Evolutionary conservation across 805 yeast genomes (phyloP), one percentile per base, ranked within the genome.

Genomic region (Kockiozyma suomiensis): DNA sequence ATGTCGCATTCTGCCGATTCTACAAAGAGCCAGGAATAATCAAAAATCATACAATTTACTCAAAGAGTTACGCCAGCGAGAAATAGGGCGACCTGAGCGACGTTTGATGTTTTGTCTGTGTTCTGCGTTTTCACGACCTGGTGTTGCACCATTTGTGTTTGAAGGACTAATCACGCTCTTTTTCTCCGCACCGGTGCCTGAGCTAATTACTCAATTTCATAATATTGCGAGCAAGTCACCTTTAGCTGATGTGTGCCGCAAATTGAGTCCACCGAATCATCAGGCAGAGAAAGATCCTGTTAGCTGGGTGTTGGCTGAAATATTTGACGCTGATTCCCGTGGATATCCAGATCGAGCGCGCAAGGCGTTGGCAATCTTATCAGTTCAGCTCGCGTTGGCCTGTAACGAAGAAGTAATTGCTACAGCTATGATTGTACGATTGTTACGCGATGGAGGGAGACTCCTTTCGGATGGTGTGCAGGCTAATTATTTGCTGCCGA

Each of bases 21-120:
- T 58, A 17, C 23, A n/a, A 15, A 55, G 60, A 25, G 65, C 65
- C 12, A 40, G 49, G 19, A 41, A 53, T n/a, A 61, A 61, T 42
- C 35, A 23, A 10, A 5, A 54, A 4, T 37, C 63, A 8, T 58
- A 61, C 30, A 48, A 54, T 32, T 42, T 61, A 15, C 33, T 61
- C 12, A 35, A 32, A 13, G 58, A 53, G 37, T 45, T 56, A 19
- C 30, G 40, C 50, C n/a, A 19, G 15, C 37, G 47, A 4, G 47
- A 42, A 2, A 21, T 38, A 15, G 37, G 23, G 12, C 46, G 13
- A 25, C 47, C 30, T 25, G 6, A 21, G 45, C 33, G 35, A 21
- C 19, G 35, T 2, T 35, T 52, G 2, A 30, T 58, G 38, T 32
- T 25, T 12, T 21, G 17, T 7, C 52, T 58, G n/a, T 47, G 57